These are phyloP conservation scores for Albugo laibachii DNA, from an alignment of 352 stramenopile genomes.

Conservation along the genomic window DNA sequence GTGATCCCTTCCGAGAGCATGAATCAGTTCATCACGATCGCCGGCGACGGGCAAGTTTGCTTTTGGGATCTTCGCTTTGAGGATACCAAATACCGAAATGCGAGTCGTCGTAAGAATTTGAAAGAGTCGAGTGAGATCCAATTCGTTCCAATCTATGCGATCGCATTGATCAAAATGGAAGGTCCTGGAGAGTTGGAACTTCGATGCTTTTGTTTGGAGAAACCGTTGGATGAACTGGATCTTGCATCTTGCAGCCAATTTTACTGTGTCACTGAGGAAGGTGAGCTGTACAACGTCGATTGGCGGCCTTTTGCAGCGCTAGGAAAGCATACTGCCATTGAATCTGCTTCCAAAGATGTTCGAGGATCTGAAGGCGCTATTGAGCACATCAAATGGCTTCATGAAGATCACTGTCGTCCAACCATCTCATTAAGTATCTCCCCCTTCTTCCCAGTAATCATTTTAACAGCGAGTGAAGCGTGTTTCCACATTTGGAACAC, in stretches of 20 bases:
- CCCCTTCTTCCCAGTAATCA: slow-evolving; percentile 81
- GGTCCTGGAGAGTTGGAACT: slow-evolving; percentile 39
- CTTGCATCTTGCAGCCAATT: slow-evolving; percentile 11
- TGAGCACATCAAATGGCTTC: slow-evolving; percentile 85
- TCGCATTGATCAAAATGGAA: slow-evolving; percentile 56
- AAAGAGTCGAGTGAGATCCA: slow-evolving; percentile 57
- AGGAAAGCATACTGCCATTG: slow-evolving; percentile 19
- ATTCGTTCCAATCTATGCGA: slow-evolving; percentile 71
- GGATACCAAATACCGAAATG: slow-evolving; percentile 55
- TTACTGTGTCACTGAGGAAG: slow-evolving; percentile 75
- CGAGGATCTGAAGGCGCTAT: slow-evolving; percentile 16
- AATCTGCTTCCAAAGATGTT: slow-evolving; percentile 13
- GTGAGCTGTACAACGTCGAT: slow-evolving; percentile 78
- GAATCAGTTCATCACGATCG: slow-evolving; percentile 86
- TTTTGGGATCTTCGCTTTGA: slow-evolving; percentile 88
- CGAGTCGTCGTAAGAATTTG: slow-evolving; percentile 28
- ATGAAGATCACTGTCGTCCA: slow-evolving; percentile 71
- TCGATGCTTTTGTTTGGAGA: slow-evolving; percentile 47
- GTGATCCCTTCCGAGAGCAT: slow-evolving; percentile 27
- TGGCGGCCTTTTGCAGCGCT: slow-evolving; percentile 55
- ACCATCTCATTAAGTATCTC: slow-evolving; percentile 63
- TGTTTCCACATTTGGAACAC: slow-evolving; percentile 88
- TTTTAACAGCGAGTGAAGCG: slow-evolving; percentile 76
- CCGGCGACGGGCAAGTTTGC: slow-evolving; percentile 76
- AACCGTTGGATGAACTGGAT: slow-evolving; percentile 24